Percentiles rank a stretch among this genome's conserved stretches.
These are phyloP conservation scores for Limonium bicolor DNA, from an alignment of 148 eudicot genomes.

Conservation along the genomic window DNA sequence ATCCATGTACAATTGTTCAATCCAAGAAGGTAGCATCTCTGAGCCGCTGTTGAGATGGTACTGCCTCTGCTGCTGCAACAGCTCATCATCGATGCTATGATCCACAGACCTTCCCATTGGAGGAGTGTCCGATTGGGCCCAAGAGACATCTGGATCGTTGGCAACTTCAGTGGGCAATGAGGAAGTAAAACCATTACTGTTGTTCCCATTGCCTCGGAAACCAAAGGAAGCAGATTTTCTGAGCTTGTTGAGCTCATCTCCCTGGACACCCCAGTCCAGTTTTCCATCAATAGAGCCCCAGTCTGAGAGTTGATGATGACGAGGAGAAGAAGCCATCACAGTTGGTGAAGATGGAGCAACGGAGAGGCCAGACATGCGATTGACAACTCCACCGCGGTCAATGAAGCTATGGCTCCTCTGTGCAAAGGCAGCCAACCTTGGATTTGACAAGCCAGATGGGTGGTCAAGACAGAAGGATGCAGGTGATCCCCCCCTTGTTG, in stretches of 20 bases:
- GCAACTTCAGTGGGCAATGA: background rate
- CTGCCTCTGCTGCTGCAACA: slow-evolving; percentile 24
- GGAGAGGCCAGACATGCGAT: slow-evolving; percentile 19
- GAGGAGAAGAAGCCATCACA: slow-evolving; percentile 12
- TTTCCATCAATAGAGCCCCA: slow-evolving; percentile 87
- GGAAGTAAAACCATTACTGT: slow-evolving; percentile 4
- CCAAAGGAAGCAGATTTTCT: slow-evolving; percentile 89
- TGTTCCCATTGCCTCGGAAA: slow-evolving; percentile 21
- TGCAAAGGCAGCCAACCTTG: slow-evolving; percentile 64
- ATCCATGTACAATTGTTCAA: slow-evolving; percentile 58
- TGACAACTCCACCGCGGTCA: slow-evolving; percentile 30
- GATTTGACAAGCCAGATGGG: slow-evolving; percentile 16
- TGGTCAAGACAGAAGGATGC: too few species aligned
- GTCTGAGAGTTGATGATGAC: slow-evolving; percentile 32
- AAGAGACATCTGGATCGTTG: slow-evolving; percentile 37
- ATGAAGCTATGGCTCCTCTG: slow-evolving; percentile 86
- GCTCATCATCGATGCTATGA: slow-evolving; percentile 17
- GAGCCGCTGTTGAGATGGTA: slow-evolving; percentile 20
- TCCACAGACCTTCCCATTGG: too few species aligned
- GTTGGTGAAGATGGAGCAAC: slow-evolving; percentile 7
- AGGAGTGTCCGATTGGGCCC: slow-evolving; percentile 77
- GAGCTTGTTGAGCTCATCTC: slow-evolving; percentile 64
- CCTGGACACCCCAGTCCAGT: slow-evolving; percentile 75
- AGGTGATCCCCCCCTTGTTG: slow-evolving; percentile 29
- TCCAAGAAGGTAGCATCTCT: slow-evolving; percentile 47